A percentile compares a stretch with the other conserved stretches of the same genome.
These are phyloP conservation scores for Dactylis glomerata DNA, from an alignment of 176 grass and related monocot genomes.

Conservation along the genomic window DNA sequence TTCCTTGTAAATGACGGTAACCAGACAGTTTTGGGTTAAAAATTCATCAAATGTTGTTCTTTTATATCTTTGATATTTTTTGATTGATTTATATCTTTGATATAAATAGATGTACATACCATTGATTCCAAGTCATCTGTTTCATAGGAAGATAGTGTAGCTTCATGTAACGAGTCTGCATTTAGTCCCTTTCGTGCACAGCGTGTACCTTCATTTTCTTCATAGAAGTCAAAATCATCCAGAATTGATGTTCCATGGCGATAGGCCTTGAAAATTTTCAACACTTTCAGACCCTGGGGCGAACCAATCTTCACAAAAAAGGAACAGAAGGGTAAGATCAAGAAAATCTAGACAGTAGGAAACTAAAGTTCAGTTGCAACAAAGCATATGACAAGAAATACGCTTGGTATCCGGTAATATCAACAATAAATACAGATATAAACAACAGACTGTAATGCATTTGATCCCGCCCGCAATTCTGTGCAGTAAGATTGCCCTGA, in stretches of 20 bases:
- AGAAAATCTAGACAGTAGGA: constrained; percentile 10
- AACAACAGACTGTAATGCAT: neutral
- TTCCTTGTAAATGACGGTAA: neutral
- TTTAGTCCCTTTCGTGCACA: constrained; percentile 15
- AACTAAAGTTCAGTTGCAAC: neutral
- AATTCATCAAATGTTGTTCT: neutral
- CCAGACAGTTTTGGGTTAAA: neutral
- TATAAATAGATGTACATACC: constrained; percentile 20
- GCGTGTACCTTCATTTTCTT: constrained; percentile 31
- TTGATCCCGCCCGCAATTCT: neutral
- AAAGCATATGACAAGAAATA: neutral
- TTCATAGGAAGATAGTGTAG: neutral
- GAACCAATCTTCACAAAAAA: constrained; percentile 49
- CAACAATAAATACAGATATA: neutral
- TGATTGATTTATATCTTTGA: neutral
- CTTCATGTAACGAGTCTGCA: constrained; percentile 15
- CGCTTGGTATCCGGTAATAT: neutral
- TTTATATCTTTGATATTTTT: neutral
- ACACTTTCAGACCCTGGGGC: constrained; percentile 63
- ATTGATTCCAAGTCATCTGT: constrained; percentile 18
- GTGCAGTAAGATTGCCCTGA: neutral
- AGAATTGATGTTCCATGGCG: constrained; percentile 41
- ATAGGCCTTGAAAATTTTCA: constrained; percentile 64
- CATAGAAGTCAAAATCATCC: constrained; percentile 64
- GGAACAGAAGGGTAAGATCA: neutral